A percentile compares a stretch with the other conserved stretches of the same genome.
Evolutionary conservation across 768 basidiomycete genomes (phyloP).

Genomic region (Xanthoconium stramineum): DNA sequence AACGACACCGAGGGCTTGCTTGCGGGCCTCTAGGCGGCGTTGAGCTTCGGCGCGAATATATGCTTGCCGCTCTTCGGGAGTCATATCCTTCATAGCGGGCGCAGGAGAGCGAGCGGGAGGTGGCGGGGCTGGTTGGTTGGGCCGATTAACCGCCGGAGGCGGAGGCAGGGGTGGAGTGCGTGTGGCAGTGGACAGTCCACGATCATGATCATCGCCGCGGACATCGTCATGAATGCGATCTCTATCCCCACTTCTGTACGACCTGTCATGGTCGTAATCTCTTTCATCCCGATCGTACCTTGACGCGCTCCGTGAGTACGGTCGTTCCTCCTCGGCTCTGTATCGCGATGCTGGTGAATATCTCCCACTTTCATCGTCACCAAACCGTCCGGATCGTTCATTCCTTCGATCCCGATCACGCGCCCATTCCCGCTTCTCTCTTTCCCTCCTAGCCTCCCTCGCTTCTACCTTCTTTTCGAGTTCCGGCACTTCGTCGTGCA

Average conservation of each 20-base stretch:
- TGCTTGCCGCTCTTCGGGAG: slow-evolving; percentile 76
- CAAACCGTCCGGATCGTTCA: slow-evolving; percentile 70
- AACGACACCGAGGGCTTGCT: slow-evolving; percentile 77
- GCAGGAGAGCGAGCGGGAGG: slow-evolving; percentile 58
- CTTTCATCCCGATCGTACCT: slow-evolving; percentile 36
- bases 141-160: slow-evolving; percentile 30
- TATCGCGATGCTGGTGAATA: slow-evolving; percentile 32
- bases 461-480: slow-evolving; percentile 82
- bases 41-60: slow-evolving; percentile 78
- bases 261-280: slow-evolving; percentile 34
- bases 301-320: slow-evolving; percentile 46
- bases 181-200: slow-evolving; percentile 33
- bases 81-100: slow-evolving; percentile 70
- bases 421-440: slow-evolving; percentile 75
- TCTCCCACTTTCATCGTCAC: slow-evolving; percentile 39
- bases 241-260: slow-evolving; percentile 31
- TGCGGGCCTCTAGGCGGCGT: slow-evolving; percentile 78
- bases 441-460: slow-evolving; percentile 69
- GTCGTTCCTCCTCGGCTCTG: slow-evolving; percentile 49
- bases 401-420: slow-evolving; percentile 83
- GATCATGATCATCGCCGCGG: slow-evolving; percentile 32
- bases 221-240: slow-evolving; percentile 21
- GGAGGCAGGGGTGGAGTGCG: slow-evolving; percentile 49
- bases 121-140: slow-evolving; percentile 36
- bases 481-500: slow-evolving; percentile 91